Evolutionary conservation across 768 basidiomycete genomes (phyloP), one percentile per base, ranked within the genome.

Genomic region (Kwoniella dendrophila): DNA sequence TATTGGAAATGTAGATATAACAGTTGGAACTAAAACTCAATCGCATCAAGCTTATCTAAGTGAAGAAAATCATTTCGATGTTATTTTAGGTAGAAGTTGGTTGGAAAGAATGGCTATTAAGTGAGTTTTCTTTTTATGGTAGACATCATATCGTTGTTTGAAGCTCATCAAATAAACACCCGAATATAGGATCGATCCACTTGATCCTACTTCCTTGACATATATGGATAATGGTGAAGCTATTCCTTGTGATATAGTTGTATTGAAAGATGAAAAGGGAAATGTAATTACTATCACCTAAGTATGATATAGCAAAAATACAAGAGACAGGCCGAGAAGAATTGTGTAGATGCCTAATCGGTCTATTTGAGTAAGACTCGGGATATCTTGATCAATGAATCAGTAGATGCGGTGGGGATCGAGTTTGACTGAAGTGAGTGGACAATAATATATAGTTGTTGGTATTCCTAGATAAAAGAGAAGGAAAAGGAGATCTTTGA

Each of bases 41-140:
- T 68, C 69, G 27, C 81, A 81, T 60, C 72, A 85, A 0, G 93
- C 97, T 8, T 93, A 90, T 78, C 84, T 98, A 30, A 89, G 90
- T 3, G 96, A 99, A 75, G 94, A 96, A 76, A 87, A 88, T 0
- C 92, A 97, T 73, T 98, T 98, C 78, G 93, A 96, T 70, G 90
- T 97, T 48, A 89, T 98, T 4, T 84, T 98, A 5, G 94, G 94
- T 0, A 83, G 94, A 26, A 87, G 86, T 24, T 93, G 83, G 80
- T 79, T 83, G 78, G 83, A 84, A 72, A 79, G 78, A 63, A 83
- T 91, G 68, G 88, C 88, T 73, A 86, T 98, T 66, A 88, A 78
- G 74, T 78, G 67, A 52, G 75, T 74, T 50, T 10, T 44, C 30
- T 10, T 18, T 48, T 38, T 12, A 18, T 54, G 4, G 18, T 27